These are phyloP conservation scores for Neurospora terricola DNA, from an alignment of 495 filamentous ascomycete genomes.

Conservation along the genomic window DNA sequence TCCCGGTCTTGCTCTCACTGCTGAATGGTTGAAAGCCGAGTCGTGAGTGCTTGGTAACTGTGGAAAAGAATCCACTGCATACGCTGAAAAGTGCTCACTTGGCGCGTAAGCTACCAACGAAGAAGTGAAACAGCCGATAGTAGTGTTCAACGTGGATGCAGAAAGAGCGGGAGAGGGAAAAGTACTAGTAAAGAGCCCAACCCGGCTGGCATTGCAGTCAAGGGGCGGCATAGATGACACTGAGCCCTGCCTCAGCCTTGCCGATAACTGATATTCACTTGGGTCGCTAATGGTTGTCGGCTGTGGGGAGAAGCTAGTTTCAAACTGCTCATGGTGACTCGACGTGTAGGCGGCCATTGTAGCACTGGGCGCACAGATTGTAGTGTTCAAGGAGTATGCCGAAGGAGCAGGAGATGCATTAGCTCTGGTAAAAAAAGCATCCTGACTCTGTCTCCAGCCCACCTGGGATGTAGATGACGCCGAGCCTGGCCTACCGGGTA, in stretches of 20 bases:
- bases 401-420: background rate
- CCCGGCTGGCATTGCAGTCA: background rate
- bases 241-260: background rate
- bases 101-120: background rate
- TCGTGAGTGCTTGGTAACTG: background rate
- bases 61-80: background rate
- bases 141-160: background rate
- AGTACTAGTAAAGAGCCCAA: background rate
- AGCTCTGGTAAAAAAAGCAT: accelerated
- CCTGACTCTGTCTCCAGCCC: background rate
- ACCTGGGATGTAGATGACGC: background rate
- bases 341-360: background rate
- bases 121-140: background rate
- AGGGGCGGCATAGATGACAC: background rate
- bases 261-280: background rate
- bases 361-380: background rate
- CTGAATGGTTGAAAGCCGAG: background rate
- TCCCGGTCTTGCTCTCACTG: background rate
- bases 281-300: background rate
- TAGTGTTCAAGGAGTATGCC: background rate
- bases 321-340: background rate
- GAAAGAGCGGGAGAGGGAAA: background rate
- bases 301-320: background rate
- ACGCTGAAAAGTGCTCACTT: background rate
- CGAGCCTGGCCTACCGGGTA: background rate